Percentiles rank a stretch among this genome's conserved stretches.
These are phyloP conservation scores for Cyclaneusma minus DNA, from an alignment of 2,329 filamentous ascomycete genomes.

Conservation along the genomic window DNA sequence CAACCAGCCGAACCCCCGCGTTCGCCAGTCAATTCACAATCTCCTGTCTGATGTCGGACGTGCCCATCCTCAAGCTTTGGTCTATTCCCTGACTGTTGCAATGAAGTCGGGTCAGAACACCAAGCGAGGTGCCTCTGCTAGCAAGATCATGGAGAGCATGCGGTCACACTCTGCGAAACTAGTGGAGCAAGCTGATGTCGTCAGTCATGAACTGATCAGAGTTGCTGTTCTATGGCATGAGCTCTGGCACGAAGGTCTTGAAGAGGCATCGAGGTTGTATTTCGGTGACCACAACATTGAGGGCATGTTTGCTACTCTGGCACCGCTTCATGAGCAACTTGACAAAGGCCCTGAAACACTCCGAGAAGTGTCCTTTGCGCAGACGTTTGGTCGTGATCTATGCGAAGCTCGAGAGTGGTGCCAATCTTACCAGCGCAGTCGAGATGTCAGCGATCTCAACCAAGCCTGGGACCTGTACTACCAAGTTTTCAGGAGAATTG, in stretches of 20 bases:
- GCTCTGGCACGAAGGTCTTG: constrained; percentile 94
- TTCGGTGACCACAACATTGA: constrained; percentile 97
- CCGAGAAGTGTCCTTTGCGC: constrained; percentile 90
- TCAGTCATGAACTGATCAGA: constrained; percentile 91
- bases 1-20: constrained; percentile 82
- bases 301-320: constrained; percentile 86
- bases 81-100: constrained; percentile 92
- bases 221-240: constrained; percentile 98
- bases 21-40: constrained; percentile 83
- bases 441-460: constrained; percentile 86
- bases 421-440: constrained; percentile 74
- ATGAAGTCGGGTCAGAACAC: constrained; percentile 85
- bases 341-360: constrained; percentile 86
- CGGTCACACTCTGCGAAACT: constrained; percentile 82
- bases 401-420: constrained; percentile 95
- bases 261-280: constrained; percentile 91
- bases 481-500: constrained; percentile 92
- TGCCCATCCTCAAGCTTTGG: constrained; percentile 85
- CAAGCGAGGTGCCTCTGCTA: constrained; percentile 72
- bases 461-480: constrained; percentile 99
- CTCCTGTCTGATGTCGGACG: constrained; percentile 85
- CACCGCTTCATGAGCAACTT: constrained; percentile 80
- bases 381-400: constrained; percentile 90
- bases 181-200: constrained; percentile 86
- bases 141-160: constrained; percentile 96